phyloP scores from a whole-genome alignment of 495 filamentous ascomycete species.

The Parathielavia hyrcaniae region DNA sequence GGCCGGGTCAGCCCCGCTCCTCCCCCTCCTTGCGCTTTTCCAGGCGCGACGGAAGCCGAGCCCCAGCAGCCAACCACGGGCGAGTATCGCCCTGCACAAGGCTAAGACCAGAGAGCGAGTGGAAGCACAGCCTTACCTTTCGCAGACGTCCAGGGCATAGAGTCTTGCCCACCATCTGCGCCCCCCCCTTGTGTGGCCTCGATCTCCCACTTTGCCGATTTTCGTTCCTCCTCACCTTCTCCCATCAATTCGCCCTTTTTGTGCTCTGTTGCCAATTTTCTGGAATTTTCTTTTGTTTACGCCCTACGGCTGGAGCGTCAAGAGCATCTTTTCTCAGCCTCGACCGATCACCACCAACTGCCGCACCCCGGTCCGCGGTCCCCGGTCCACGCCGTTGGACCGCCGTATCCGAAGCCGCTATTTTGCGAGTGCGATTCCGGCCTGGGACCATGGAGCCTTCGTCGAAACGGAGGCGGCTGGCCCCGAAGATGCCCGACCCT shows the following conservation, averaged over 20 bases:
- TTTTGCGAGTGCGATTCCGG: neutral
- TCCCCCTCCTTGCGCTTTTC: conserved; percentile 16
- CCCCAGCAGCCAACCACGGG: conserved; percentile 21
- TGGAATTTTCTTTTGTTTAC: neutral
- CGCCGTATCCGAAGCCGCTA: neutral
- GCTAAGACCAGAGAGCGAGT: conserved; percentile 34
- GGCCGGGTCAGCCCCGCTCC: conserved; percentile 24
- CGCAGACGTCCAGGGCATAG: too few relatives aligned
- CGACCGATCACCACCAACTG: neutral
- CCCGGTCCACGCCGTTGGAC: neutral
- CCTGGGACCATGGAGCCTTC: conserved; percentile 31
- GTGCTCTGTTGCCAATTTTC: neutral
- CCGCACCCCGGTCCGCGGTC: too few relatives aligned
- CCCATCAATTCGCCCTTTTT: conserved; percentile 8
- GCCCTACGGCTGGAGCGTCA: neutral
- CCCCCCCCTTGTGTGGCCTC: conserved; percentile 21
- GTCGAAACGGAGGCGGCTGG: conserved; percentile 35
- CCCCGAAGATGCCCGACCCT: conserved; percentile 34
- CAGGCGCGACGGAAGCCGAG: conserved; percentile 14
- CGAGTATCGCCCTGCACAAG: conserved; percentile 28
- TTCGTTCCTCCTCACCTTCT: conserved; percentile 8
- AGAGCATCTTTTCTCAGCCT: neutral
- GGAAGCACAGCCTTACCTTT: conserved; percentile 33
- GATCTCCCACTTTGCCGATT: conserved; percentile 19
- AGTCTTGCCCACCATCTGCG: conserved; percentile 1